Evolutionary conservation across 768 basidiomycete genomes (phyloP).

Genomic region (Cyclocybe cylindracea): DNA sequence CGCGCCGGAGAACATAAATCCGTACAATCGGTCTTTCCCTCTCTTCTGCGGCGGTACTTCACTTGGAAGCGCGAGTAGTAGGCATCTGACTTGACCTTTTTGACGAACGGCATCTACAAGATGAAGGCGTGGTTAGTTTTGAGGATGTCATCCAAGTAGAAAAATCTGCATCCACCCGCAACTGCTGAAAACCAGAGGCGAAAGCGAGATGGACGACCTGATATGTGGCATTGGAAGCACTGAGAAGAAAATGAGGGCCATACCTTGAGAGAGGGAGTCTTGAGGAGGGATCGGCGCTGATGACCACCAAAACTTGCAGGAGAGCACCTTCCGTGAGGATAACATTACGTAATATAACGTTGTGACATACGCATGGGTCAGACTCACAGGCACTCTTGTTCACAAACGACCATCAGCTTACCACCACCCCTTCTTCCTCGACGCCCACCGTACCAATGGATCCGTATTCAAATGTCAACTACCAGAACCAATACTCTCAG

Average conservation of each 20-base stretch:
- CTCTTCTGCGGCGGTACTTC: constrained; percentile 95
- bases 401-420: background rate
- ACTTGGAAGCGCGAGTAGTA: constrained; percentile 99
- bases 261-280: constrained; percentile 40
- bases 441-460: constrained; percentile 36
- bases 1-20: constrained; percentile 7
- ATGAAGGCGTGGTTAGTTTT: constrained; percentile 6
- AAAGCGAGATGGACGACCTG: background rate
- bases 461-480: constrained; percentile 43
- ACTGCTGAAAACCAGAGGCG: background rate
- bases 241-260: constrained; percentile 14
- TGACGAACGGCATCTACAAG: constrained; percentile 90
- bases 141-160: constrained; percentile 32
- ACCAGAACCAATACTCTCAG: constrained; percentile 52
- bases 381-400: background rate
- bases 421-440: background rate
- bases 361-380: constrained; percentile 1
- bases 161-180: constrained; percentile 34
- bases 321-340: constrained; percentile 2
- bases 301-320: constrained; percentile 20
- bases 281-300: constrained; percentile 29
- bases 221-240: background rate
- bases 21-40: constrained; percentile 98
- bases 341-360: constrained; percentile 27
- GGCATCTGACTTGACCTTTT: constrained; percentile 92